Percentiles rank a stretch among this genome's conserved stretches.
Evolutionary conservation across 129 eudicot genomes (phyloP).

Genomic region (Pulicaria dysenterica): DNA sequence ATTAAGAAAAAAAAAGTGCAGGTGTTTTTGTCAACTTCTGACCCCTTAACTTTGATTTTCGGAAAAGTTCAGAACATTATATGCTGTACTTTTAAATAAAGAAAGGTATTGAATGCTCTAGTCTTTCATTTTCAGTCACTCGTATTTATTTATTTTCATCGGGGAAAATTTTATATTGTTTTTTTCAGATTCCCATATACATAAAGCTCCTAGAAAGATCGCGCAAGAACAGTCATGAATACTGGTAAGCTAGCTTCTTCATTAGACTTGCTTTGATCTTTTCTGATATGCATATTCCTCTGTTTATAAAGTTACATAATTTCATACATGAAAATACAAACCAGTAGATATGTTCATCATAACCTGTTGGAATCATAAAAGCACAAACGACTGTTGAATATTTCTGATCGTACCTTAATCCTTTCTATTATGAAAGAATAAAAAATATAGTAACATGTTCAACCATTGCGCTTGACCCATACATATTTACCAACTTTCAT

Average conservation of each 20-base stretch:
- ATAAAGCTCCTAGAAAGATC: slow-evolving; percentile 15
- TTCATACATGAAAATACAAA: slow-evolving; percentile 18
- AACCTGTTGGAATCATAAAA: slow-evolving; percentile 12
- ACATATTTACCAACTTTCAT: background rate
- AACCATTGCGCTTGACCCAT: background rate
- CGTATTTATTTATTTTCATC: background rate
- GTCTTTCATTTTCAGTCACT: slow-evolving; percentile 26
- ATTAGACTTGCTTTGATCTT: slow-evolving; percentile 24
- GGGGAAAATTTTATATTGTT: background rate
- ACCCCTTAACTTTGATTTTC: slow-evolving; percentile 2
- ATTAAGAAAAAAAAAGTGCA: slow-evolving; percentile 20
- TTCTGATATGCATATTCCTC: slow-evolving; percentile 24
- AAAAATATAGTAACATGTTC: background rate
- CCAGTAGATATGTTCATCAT: background rate
- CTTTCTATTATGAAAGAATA: background rate
- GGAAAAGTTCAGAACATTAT: slow-evolving; percentile 36
- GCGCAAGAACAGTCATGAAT: background rate
- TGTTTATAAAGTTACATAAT: slow-evolving; percentile 10
- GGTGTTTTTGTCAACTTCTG: slow-evolving; percentile 12
- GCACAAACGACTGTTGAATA: background rate
- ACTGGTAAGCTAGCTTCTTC: slow-evolving; percentile 23
- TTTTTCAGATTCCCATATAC: slow-evolving; percentile 21
- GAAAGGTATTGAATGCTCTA: slow-evolving; percentile 39
- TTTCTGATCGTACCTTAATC: background rate
- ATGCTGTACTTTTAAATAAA: slow-evolving; percentile 47